phyloP scores from a whole-genome alignment of 768 basidiomycete species.

The Rhodotorula graminis region DNA sequence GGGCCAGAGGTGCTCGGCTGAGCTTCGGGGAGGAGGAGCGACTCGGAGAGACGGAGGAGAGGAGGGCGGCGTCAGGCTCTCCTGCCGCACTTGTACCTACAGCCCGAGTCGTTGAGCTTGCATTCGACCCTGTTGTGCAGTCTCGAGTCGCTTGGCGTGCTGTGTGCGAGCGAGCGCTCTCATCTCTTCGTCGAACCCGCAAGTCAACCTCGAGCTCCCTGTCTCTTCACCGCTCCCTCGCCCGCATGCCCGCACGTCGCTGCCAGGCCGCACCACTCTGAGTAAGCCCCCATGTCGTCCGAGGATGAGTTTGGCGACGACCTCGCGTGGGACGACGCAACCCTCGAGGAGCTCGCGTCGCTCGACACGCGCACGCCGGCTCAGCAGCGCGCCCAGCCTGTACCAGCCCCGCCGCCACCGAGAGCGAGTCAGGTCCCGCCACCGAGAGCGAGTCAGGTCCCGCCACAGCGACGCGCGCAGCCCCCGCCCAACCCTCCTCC shows the following conservation, averaged over 20 bases:
- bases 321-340: neutral
- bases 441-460: neutral
- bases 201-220: neutral
- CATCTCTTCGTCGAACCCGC: too few species aligned
- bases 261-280: neutral
- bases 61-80: too few species aligned
- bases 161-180: too few species aligned
- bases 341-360: neutral
- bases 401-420: neutral
- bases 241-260: neutral
- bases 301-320: conserved; percentile 8
- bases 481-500: neutral
- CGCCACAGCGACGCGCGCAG: neutral
- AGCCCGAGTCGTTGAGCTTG: too few species aligned
- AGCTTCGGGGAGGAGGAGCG: neutral
- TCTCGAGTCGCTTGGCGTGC: too few species aligned
- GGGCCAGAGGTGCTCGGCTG: conserved; percentile 33
- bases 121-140: too few species aligned
- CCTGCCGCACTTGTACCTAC: too few species aligned
- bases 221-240: neutral
- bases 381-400: neutral
- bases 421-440: neutral
- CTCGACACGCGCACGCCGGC: neutral
- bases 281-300: too few species aligned
- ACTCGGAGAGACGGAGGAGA: too few species aligned